Evolutionary conservation across 768 basidiomycete species (phyloP).

Genomic region (Boletellus ananiceps): DNA sequence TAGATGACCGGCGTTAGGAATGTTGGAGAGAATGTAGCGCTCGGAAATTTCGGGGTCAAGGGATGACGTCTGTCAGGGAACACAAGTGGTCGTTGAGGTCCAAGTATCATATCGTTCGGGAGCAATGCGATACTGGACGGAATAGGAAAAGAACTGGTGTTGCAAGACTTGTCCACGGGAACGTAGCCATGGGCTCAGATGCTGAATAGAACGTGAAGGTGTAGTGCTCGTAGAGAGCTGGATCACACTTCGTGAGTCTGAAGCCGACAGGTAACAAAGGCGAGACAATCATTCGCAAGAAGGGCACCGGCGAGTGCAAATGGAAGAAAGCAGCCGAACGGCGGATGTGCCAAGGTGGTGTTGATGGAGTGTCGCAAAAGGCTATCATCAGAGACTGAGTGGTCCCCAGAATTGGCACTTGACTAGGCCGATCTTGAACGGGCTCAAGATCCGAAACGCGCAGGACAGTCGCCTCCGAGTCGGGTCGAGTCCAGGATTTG

Average conservation of each 20-base stretch:
- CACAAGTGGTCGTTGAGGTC: neutral
- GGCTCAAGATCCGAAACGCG: neutral
- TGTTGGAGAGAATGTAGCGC: neutral
- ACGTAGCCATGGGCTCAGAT: neutral
- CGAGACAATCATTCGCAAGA: neutral
- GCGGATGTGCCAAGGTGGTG: neutral
- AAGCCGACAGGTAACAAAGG: neutral
- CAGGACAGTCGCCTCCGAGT: neutral
- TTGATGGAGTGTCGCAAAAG: neutral
- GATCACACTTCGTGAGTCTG: neutral
- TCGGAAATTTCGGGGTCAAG: neutral
- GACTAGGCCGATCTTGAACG: neutral
- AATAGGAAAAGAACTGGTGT: neutral
- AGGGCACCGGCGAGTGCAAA: neutral
- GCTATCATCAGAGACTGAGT: neutral
- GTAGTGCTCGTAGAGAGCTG: no score
- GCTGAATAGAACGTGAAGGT: neutral
- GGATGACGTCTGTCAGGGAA: conserved; percentile 1
- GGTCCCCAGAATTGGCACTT: neutral
- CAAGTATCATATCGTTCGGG: neutral
- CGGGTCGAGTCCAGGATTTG: neutral
- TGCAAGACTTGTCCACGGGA: neutral
- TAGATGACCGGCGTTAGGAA: neutral
- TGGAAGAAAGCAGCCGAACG: neutral
- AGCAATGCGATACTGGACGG: neutral